phyloP scores from a whole-genome alignment of 495 filamentous ascomycete genomes.

The Terfezia claveryi region DNA sequence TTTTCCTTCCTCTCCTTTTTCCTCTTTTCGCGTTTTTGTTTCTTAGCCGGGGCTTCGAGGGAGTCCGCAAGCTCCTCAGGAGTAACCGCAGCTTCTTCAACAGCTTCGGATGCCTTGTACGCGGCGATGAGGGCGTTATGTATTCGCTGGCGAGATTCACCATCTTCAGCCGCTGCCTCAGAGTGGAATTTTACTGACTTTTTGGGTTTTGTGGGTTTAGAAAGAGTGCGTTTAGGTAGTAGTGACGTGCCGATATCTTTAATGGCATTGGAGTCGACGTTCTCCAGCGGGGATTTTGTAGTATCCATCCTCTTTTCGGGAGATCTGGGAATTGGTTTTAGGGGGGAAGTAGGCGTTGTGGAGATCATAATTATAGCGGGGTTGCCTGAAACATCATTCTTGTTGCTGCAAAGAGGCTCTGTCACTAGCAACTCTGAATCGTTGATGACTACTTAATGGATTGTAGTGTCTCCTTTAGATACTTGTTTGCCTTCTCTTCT shows the following conservation, averaged over 20 bases:
- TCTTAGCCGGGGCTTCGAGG: neutral
- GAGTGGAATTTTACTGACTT: neutral
- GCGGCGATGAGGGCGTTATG: neutral
- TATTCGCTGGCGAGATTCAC: neutral
- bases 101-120: neutral
- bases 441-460: neutral
- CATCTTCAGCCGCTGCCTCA: neutral
- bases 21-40: neutral
- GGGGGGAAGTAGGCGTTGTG: neutral
- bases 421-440: neutral
- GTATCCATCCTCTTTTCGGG: neutral
- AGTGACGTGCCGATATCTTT: neutral
- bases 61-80: neutral
- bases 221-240: too few species aligned
- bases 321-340: neutral
- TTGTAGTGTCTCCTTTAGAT: neutral
- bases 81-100: neutral
- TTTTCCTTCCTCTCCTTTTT: conserved; percentile 1
- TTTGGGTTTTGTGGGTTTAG: neutral
- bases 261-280: neutral
- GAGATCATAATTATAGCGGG: too few species aligned
- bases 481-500: neutral
- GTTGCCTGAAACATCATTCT: neutral
- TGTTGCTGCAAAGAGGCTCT: neutral
- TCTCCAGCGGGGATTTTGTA: neutral